phyloP scores from a whole-genome alignment of 352 stramenopile genomes.

The Pythium myriotylum region DNA sequence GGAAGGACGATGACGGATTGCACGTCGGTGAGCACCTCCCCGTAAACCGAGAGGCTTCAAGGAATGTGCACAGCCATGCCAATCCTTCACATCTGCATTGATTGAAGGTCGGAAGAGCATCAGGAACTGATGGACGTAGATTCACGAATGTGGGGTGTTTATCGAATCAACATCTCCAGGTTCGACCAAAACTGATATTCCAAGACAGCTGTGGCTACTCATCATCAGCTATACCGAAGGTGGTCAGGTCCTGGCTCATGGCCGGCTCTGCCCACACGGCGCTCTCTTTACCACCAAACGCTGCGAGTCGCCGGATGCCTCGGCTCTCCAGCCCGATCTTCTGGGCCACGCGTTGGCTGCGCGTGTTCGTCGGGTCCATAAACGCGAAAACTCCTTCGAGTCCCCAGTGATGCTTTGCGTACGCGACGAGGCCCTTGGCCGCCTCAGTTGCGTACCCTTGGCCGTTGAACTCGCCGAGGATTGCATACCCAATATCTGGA shows the following conservation, averaged over 20 bases:
- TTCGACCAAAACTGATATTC: no score
- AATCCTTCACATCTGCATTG: no score
- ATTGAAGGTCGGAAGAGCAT: no score
- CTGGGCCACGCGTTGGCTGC: slow-evolving; percentile 23
- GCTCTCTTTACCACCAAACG: slow-evolving; percentile 10
- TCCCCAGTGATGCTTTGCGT: slow-evolving; percentile 18
- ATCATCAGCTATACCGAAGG: slow-evolving; percentile 18
- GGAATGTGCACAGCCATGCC: no score
- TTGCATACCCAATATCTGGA: slow-evolving; percentile 23
- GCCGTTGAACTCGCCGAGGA: slow-evolving; percentile 22
- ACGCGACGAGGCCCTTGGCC: slow-evolving; percentile 12
- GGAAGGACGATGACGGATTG: no score
- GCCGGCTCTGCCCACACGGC: slow-evolving; percentile 18
- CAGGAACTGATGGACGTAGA: no score
- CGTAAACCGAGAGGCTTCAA: no score
- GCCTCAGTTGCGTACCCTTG: slow-evolving; percentile 25
- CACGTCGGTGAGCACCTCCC: no score
- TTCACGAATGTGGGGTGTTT: no score
- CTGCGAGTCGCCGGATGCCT: background rate
- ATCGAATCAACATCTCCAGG: no score
- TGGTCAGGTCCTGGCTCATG: slow-evolving; percentile 19
- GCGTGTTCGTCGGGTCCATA: slow-evolving; percentile 14
- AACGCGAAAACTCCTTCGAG: slow-evolving; percentile 23
- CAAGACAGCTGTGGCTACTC: no score
- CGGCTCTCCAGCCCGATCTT: slow-evolving; percentile 23